Evolutionary conservation across 2,329 filamentous ascomycete genomes (phyloP).

Genomic region (Penicillium expansum): DNA sequence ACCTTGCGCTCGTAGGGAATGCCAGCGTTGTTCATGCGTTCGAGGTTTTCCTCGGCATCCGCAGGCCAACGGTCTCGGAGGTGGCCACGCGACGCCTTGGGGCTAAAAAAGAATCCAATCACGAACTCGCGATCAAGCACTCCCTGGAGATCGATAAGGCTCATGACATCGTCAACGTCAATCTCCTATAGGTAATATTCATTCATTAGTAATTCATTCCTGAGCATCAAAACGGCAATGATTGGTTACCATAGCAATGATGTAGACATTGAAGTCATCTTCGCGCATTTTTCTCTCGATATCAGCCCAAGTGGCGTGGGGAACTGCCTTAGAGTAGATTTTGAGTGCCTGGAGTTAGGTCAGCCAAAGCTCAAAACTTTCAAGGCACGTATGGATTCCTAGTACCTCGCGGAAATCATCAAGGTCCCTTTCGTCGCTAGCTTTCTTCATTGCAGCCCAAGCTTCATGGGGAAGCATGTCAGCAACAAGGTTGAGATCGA

Average conservation of each 20-base stretch:
- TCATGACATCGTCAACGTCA: slow-evolving; percentile 44
- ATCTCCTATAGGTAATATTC: slow-evolving; percentile 37
- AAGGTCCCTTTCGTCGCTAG: slow-evolving; percentile 50
- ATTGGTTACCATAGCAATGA: slow-evolving; percentile 51
- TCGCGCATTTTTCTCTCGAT: slow-evolving; percentile 53
- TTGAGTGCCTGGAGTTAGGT: slow-evolving; percentile 41
- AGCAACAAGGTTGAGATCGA: slow-evolving; percentile 45
- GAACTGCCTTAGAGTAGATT: slow-evolving; percentile 51
- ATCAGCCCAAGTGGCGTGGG: slow-evolving; percentile 46
- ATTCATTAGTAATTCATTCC: slow-evolving; percentile 3
- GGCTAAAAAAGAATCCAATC: slow-evolving; percentile 49
- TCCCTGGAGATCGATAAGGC: slow-evolving; percentile 54
- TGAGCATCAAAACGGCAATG: neutral
- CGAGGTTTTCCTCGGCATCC: slow-evolving; percentile 50
- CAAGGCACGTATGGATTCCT: neutral
- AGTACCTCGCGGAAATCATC: slow-evolving; percentile 50
- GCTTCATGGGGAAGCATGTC: slow-evolving; percentile 50
- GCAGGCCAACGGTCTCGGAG: slow-evolving; percentile 51
- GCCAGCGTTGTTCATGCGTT: slow-evolving; percentile 52
- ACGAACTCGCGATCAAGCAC: slow-evolving; percentile 51
- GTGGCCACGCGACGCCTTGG: slow-evolving; percentile 47
- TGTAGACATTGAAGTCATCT: slow-evolving; percentile 47
- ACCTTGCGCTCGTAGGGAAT: slow-evolving; percentile 51
- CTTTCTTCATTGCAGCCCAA: slow-evolving; percentile 50
- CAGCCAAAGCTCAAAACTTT: slow-evolving; percentile 1